Evolutionary conservation across 2,329 filamentous ascomycete genomes (phyloP).

Genomic region (Fusarium secorum): DNA sequence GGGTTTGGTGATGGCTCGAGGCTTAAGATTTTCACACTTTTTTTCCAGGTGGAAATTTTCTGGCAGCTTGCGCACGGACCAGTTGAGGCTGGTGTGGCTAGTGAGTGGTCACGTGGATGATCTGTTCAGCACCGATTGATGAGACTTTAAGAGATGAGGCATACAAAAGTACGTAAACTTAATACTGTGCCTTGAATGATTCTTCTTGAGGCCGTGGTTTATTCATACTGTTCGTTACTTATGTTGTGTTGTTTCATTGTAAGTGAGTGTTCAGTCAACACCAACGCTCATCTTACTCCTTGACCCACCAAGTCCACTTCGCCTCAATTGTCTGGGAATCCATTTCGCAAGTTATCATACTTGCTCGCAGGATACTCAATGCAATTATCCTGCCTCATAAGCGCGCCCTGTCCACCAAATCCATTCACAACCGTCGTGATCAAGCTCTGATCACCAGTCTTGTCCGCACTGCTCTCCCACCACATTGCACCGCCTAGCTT

Average conservation of each 20-base stretch:
- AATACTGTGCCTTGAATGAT: background rate
- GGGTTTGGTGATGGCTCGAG: conserved; percentile 42
- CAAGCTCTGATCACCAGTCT: conserved; percentile 69
- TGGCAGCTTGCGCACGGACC: conserved; percentile 45
- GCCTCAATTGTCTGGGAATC: conserved; percentile 58
- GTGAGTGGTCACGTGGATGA: conserved; percentile 26
- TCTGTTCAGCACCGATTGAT: background rate
- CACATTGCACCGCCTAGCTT: conserved; percentile 92
- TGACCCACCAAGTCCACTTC: conserved; percentile 6
- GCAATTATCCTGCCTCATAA: conserved; percentile 66
- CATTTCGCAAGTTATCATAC: conserved; percentile 73
- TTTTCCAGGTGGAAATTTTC: conserved; percentile 46
- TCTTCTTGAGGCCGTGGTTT: background rate
- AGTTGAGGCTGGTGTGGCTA: conserved; percentile 30
- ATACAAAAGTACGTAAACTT: background rate
- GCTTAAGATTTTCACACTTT: conserved; percentile 47
- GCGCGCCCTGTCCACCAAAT: conserved; percentile 60
- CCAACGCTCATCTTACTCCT: background rate
- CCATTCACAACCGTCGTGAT: conserved; percentile 69
- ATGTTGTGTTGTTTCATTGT: background rate
- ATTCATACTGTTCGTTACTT: background rate
- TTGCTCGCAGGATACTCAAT: conserved; percentile 70
- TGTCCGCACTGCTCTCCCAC: conserved; percentile 91
- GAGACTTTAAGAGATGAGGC: background rate
- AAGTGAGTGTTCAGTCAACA: background rate